Evolutionary conservation across 129 eudicot genomes (phyloP).

Genomic region (Cynara cardunculus): DNA sequence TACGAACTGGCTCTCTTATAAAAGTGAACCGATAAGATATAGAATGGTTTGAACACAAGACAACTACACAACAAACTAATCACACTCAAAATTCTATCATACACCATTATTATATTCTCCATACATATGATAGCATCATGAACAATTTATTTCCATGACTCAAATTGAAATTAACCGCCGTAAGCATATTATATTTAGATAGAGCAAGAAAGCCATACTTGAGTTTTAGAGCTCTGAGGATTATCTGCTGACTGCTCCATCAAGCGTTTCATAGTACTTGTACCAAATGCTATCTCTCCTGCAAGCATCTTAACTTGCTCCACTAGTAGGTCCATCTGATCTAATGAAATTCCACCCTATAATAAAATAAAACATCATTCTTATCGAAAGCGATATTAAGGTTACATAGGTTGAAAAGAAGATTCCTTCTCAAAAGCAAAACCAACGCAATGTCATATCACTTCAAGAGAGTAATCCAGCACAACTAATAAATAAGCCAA

Average conservation of each 20-base stretch:
- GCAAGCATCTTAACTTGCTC: conserved; percentile 99
- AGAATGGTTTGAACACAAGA: background rate
- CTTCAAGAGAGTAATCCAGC: background rate
- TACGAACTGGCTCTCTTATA: background rate
- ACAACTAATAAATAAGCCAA: background rate
- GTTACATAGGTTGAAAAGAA: background rate
- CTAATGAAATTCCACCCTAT: conserved; percentile 69
- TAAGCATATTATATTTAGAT: background rate
- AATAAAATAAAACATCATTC: conserved; percentile 20
- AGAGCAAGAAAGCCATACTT: conserved; percentile 28
- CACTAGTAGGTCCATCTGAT: conserved; percentile 89
- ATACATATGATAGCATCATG: background rate
- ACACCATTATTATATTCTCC: background rate
- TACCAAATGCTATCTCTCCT: conserved; percentile 92
- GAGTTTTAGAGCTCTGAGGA: conserved; percentile 77
- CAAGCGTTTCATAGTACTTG: conserved; percentile 93
- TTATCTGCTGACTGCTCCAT: conserved; percentile 86
- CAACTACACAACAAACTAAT: too few relatives aligned
- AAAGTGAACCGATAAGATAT: background rate
- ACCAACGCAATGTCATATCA: background rate
- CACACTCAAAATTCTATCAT: background rate
- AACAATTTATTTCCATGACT: background rate
- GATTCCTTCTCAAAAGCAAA: background rate
- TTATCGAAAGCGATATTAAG: background rate
- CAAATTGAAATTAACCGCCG: background rate